Evolutionary conservation across 139 green algal species (phyloP).

Genomic region (Micractinium sp.): DNA sequence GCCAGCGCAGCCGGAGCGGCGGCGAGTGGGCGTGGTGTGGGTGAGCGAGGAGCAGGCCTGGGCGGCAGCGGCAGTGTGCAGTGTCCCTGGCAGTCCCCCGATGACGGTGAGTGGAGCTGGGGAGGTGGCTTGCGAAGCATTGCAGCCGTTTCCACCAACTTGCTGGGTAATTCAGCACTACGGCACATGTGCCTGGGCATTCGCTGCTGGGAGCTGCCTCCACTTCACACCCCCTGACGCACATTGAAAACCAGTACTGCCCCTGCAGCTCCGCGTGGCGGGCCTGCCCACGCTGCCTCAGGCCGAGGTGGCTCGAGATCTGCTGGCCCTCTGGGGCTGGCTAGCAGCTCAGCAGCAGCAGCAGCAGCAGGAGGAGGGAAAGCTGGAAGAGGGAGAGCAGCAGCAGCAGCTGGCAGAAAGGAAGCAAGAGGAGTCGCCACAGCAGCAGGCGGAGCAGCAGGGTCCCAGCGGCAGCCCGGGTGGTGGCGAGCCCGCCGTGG

Average conservation of each 20-base stretch:
- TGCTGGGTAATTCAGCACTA: not conserved
- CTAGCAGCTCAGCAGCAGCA: not conserved
- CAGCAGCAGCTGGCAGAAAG: not conserved
- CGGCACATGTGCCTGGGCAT: not conserved
- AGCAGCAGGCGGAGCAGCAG: not conserved
- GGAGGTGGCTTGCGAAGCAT: not conserved
- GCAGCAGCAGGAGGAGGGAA: not conserved
- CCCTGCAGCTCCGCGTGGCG: constrained; percentile 2
- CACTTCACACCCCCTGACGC: not conserved
- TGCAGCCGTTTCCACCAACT: too few relatives aligned
- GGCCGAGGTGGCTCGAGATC: constrained; percentile 16
- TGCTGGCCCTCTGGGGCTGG: constrained; percentile 28
- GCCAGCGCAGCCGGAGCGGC: not conserved
- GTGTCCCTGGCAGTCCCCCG: not conserved
- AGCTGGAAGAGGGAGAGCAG: not conserved
- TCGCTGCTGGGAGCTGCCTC: not conserved
- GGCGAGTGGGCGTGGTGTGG: constrained; percentile 3
- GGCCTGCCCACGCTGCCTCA: not conserved
- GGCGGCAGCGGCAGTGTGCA: not conserved
- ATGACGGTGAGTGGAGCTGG: not conserved
- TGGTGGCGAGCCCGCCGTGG: not conserved
- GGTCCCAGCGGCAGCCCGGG: not conserved
- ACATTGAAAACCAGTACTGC: too few relatives aligned
- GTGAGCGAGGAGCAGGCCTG: not conserved
- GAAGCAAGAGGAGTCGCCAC: not conserved